Evolutionary conservation across 257 asterid species (phyloP), one percentile per base, ranked within the genome.

Genomic region (Fraxinus americana): DNA sequence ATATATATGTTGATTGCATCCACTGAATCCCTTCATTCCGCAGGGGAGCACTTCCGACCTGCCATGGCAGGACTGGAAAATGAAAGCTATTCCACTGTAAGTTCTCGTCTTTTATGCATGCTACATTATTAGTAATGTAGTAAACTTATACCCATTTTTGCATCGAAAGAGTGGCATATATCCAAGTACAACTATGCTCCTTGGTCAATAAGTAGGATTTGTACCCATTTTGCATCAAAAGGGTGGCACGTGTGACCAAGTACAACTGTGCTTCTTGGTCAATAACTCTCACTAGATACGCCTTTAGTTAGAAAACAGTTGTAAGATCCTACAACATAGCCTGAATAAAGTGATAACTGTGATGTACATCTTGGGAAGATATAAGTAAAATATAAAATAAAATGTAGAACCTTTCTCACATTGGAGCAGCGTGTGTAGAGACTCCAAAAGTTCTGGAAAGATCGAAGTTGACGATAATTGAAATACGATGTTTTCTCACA

Each of bases 21-120:
- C 79, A 48, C 77, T 78, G 70, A 85, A 43, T 66, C 35, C 35
- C 77, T 77, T 86, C 12, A 29, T 81, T 82, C 43, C 78, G 72
- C 89, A 96, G 99, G 99, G 83, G 89, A 93, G 84, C 90, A 90
- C 90, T 96, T 96, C 85, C 87, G 84, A 81, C 90, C 94, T 78
- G 86, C 88, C 29, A 92, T 96, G 97, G 76, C 67, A 34, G 97
- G 97, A 69, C 59, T 89, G 83, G 97, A 91, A 75, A 90, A 89
- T 59, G 91, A 89, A 69, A 87, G 89, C 83, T 80, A 77, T 82
- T 67, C 76, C 38, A 83, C 70, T 76, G 99, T 96, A 92, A 93
- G 99, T 88, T 75, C 38, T 71, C 32, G n/a, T 77, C 70, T 77
- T 76, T 4, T 63, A 36, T 63, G 43, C 73, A 21, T 4, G 63